A percentile compares a stretch with the other conserved stretches of the same genome.
phyloP scores from a whole-genome alignment of 2,329 filamentous ascomycete species.

The Hymenoscyphus infarciens region DNA sequence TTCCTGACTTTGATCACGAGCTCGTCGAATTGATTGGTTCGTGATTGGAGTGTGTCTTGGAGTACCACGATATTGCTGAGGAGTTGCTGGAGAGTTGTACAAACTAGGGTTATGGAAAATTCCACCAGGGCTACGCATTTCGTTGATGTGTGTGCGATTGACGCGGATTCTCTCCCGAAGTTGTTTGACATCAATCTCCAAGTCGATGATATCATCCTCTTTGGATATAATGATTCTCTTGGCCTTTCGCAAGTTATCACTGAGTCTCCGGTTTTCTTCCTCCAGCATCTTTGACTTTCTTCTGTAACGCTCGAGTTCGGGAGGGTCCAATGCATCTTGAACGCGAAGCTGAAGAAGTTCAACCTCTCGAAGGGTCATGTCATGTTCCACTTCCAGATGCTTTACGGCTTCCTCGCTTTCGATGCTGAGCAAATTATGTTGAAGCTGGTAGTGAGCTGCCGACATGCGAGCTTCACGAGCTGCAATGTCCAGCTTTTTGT shows the following conservation, averaged over 20 bases:
- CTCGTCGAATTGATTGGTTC: conserved; percentile 33
- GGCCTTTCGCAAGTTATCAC: conserved; percentile 64
- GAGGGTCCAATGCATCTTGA: conserved; percentile 55
- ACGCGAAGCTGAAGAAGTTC: conserved; percentile 75
- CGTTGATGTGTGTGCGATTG: conserved; percentile 82
- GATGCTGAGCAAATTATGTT: conserved; percentile 78
- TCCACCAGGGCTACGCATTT: conserved; percentile 71
- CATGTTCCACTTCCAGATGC: conserved; percentile 84
- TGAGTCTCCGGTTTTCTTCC: conserved; percentile 61
- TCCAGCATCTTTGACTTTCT: conserved; percentile 57
- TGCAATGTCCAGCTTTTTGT: conserved; percentile 45
- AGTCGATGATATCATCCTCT: conserved; percentile 64
- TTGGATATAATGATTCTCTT: conserved; percentile 77
- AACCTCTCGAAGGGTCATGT: conserved; percentile 84
- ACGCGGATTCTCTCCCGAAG: conserved; percentile 82
- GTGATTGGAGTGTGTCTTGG: conserved; percentile 50
- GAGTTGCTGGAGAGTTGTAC: conserved; percentile 42
- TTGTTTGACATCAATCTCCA: conserved; percentile 73
- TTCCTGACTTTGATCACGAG: conserved; percentile 52
- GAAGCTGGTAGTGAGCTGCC: conserved; percentile 84
- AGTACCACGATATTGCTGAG: conserved; percentile 43
- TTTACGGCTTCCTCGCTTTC: conserved; percentile 83
- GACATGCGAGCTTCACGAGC: conserved; percentile 73
- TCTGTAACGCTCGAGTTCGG: conserved; percentile 58
- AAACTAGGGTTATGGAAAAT: conserved; percentile 63